A percentile compares a stretch with the other conserved stretches of the same genome.
Conservation (phyloP, 1,284 basidiomycete genomes). For the Marasmius tenuissimus region DNA sequence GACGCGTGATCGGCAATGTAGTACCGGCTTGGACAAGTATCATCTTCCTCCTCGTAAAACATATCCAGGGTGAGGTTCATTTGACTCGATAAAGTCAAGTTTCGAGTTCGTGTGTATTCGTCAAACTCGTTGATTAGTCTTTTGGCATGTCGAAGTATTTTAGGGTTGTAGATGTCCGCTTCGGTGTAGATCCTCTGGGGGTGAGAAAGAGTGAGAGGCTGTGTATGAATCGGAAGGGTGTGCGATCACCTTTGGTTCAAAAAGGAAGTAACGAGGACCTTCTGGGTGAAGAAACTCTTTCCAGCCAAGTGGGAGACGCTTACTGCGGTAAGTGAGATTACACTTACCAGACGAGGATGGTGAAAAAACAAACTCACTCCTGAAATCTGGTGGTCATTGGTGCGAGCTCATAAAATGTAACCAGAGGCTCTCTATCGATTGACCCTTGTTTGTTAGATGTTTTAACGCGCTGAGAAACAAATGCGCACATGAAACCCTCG, state of each 20-base stretch:
- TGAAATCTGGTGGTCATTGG: constrained; percentile 1
- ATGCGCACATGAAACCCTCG: constrained; percentile 1
- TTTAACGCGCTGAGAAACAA: not conserved
- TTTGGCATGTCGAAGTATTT: constrained; percentile 21
- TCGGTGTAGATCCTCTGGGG: constrained; percentile 37
- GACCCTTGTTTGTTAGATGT: not conserved
- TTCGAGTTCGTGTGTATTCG: constrained; percentile 22
- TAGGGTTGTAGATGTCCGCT: constrained; percentile 31
- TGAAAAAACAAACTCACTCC: not conserved
- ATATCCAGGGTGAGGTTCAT: constrained; percentile 38
- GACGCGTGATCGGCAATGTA: constrained; percentile 39
- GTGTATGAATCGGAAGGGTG: too few species aligned
- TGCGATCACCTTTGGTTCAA: constrained; percentile 26
- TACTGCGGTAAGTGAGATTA: not conserved
- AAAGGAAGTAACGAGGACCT: constrained; percentile 37
- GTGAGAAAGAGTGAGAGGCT: not conserved
- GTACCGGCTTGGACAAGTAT: constrained; percentile 30
- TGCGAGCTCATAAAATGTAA: not conserved
- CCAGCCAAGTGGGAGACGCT: constrained; percentile 22
- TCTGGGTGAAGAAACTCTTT: constrained; percentile 30
- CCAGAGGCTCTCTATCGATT: not conserved
- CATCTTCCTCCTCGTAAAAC: not conserved
- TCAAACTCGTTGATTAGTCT: constrained; percentile 25
- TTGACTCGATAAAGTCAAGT: constrained; percentile 20
- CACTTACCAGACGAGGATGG: too few species aligned